Conservation (phyloP, 2,329 filamentous ascomycete genomes). For the Botrytis hyacinthi region DNA sequence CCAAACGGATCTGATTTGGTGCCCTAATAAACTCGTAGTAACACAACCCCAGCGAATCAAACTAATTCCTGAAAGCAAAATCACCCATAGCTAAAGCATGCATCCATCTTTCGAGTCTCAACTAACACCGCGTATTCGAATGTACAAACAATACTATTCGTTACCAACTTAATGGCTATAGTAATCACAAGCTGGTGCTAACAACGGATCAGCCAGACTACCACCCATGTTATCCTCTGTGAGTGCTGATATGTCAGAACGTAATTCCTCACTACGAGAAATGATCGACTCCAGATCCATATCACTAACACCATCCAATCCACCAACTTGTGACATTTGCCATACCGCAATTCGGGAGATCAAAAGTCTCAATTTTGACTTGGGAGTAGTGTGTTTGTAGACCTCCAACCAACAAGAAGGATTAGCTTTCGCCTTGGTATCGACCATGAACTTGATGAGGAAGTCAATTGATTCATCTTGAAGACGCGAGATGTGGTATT, state of each 20-base stretch:
- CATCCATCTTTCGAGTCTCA: too few species aligned
- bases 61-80: not conserved
- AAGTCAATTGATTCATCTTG: not conserved
- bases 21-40: not conserved
- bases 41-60: not conserved
- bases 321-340: not conserved
- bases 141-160: not conserved
- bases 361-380: not conserved
- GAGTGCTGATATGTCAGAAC: not conserved
- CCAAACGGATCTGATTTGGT: too few species aligned
- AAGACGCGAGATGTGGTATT: not conserved
- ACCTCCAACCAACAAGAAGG: constrained; percentile 10
- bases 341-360: not conserved
- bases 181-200: not conserved
- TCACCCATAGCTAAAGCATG: too few species aligned
- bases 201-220: not conserved
- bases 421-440: not conserved
- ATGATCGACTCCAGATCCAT: not conserved
- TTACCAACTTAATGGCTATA: not conserved
- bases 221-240: not conserved
- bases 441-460: constrained; percentile 4
- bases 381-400: not conserved
- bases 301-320: not conserved
- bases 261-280: not conserved
- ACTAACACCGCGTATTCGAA: fast-evolving